Evolutionary conservation across 371 early-diverging fungal genomes (phyloP).

Genomic region (Chytridium lagenaria): DNA sequence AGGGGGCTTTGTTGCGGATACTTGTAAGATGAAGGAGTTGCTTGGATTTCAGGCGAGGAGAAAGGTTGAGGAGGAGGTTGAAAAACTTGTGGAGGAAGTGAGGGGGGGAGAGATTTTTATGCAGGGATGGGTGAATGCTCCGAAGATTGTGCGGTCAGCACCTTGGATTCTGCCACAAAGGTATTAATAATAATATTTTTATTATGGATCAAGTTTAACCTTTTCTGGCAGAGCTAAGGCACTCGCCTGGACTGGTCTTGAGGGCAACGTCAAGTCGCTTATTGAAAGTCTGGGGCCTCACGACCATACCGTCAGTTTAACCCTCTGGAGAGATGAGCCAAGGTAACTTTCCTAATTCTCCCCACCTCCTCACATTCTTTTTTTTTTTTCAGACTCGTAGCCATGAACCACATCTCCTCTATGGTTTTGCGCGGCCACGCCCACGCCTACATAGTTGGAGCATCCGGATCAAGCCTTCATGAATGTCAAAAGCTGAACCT

Average conservation of each 20-base stretch:
- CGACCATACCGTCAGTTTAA: not conserved
- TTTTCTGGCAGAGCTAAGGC: constrained; percentile 2
- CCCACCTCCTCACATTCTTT: too few relatives aligned
- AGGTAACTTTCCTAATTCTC: too few relatives aligned
- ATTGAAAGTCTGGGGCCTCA: not conserved
- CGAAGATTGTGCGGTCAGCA: not conserved
- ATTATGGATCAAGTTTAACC: not conserved
- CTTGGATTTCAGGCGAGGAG: not conserved
- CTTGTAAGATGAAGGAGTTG: constrained; percentile 9
- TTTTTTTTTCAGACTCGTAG: not conserved
- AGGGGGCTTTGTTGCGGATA: not conserved
- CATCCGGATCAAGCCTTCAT: not conserved
- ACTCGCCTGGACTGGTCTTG: not conserved
- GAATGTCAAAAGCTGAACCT: not conserved
- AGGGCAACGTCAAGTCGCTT: not conserved
- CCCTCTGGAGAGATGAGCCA: not conserved
- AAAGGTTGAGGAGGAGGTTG: not conserved
- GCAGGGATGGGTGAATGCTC: not conserved
- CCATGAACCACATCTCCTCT: constrained; percentile 6
- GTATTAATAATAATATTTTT: too few relatives aligned
- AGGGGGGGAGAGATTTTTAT: not conserved
- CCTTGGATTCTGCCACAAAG: not conserved
- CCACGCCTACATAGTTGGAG: not conserved
- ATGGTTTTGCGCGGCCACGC: not conserved
- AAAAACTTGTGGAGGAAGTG: not conserved